Evolutionary conservation across 192 early-diverging fungal genomes (phyloP).

Genomic region (Mortierella hygrophila): DNA sequence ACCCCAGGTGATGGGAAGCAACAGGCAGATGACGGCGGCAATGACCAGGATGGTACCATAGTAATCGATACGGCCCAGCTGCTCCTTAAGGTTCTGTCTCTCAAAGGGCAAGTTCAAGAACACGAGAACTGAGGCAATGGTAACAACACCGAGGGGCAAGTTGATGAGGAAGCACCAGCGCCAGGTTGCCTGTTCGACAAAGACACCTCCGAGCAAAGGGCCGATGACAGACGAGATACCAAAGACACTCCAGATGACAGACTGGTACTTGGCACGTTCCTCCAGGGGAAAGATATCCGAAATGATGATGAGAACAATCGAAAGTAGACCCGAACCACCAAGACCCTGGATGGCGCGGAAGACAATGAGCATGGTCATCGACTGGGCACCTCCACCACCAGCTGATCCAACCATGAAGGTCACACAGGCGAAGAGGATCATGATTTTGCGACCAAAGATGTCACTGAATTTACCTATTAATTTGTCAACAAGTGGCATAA

Average conservation of each 20-base stretch:
- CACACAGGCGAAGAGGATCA: slow-evolving; percentile 78
- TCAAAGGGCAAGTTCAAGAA: slow-evolving; percentile 71
- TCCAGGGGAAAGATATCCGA: slow-evolving; percentile 85
- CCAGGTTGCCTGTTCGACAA: slow-evolving; percentile 78
- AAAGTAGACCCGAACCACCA: slow-evolving; percentile 84
- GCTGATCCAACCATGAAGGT: slow-evolving; percentile 86
- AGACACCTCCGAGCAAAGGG: slow-evolving; percentile 87
- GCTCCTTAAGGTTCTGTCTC: slow-evolving; percentile 65
- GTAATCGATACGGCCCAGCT: slow-evolving; percentile 78
- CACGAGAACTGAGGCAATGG: slow-evolving; percentile 67
- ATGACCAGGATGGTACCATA: slow-evolving; percentile 64
- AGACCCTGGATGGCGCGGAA: slow-evolving; percentile 85
- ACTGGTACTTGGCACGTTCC: slow-evolving; percentile 88
- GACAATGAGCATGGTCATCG: slow-evolving; percentile 74
- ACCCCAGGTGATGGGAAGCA: slow-evolving; percentile 80
- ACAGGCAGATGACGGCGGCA: slow-evolving; percentile 66
- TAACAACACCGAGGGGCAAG: slow-evolving; percentile 80
- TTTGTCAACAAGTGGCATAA: not conserved
- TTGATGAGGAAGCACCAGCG: slow-evolving; percentile 89
- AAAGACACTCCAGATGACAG: slow-evolving; percentile 82
- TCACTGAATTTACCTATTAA: slow-evolving; percentile 79
- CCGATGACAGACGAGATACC: slow-evolving; percentile 83
- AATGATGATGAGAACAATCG: slow-evolving; percentile 85
- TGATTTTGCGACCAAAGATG: slow-evolving; percentile 87
- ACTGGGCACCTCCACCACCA: slow-evolving; percentile 80